Conservation (phyloP, 495 filamentous ascomycete species). For the Aspergillus bertholletiae region DNA sequence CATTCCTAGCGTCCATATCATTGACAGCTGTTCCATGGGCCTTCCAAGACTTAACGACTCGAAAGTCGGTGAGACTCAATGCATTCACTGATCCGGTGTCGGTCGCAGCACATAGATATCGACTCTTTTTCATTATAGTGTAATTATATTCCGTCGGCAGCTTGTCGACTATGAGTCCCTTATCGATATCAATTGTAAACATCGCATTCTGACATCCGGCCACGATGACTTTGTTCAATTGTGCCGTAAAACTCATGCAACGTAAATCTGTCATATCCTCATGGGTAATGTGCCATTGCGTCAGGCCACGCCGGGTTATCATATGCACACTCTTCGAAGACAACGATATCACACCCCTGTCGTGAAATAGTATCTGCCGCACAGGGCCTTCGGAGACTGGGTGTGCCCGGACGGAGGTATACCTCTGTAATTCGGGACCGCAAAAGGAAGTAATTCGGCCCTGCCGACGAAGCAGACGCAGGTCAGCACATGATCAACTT, state of each 20-base stretch:
- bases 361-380: conserved; percentile 78
- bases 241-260: conserved; percentile 92
- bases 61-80: conserved; percentile 72
- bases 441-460: conserved; percentile 84
- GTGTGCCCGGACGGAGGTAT: conserved; percentile 75
- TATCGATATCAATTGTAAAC: conserved; percentile 86
- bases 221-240: conserved; percentile 78
- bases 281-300: conserved; percentile 80
- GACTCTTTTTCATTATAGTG: conserved; percentile 83
- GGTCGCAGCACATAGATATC: conserved; percentile 89
- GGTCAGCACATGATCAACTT: conserved; percentile 1
- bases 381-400: conserved; percentile 63
- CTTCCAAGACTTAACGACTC: conserved; percentile 79
- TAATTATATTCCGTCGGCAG: conserved; percentile 71
- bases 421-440: conserved; percentile 71
- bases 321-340: conserved; percentile 80
- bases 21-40: conserved; percentile 80
- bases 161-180: conserved; percentile 74
- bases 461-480: conserved; percentile 38
- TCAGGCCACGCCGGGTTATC: conserved; percentile 70
- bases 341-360: conserved; percentile 79
- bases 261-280: conserved; percentile 76
- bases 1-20: conserved; percentile 92
- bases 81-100: conserved; percentile 80
- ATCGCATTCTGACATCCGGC: conserved; percentile 83